Percentiles rank a stretch among this genome's conserved stretches.
Evolutionary conservation across 1,139 yeast species (phyloP).

Genomic region (Sugiyamaella novakii): DNA sequence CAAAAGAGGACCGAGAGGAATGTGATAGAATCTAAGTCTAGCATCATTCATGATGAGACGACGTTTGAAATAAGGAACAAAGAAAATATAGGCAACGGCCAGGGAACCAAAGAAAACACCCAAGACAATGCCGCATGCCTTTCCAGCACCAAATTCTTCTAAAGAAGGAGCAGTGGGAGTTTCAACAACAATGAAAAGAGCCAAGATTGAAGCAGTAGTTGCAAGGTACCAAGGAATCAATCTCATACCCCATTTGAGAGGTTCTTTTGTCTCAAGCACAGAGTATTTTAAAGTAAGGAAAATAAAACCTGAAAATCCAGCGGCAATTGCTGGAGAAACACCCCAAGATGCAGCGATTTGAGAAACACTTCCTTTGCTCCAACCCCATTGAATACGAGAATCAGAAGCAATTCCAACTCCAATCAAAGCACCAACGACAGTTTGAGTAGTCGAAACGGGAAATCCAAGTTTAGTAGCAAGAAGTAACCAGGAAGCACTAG

Average conservation of each 20-base stretch:
- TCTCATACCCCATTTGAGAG: constrained; percentile 57
- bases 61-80: constrained; percentile 66
- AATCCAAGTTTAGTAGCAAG: constrained; percentile 67
- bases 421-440: constrained; percentile 75
- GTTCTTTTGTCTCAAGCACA: constrained; percentile 61
- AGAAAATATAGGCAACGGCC: constrained; percentile 54
- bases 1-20: constrained; percentile 59
- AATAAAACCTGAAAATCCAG: constrained; percentile 59
- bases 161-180: constrained; percentile 30
- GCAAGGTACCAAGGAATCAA: constrained; percentile 66
- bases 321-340: constrained; percentile 76
- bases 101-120: constrained; percentile 65
- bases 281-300: constrained; percentile 61
- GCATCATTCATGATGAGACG: constrained; percentile 65
- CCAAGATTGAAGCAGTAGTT: constrained; percentile 61
- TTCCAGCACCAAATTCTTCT: constrained; percentile 27
- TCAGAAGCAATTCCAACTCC: constrained; percentile 79
- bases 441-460: constrained; percentile 81
- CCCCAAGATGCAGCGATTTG: constrained; percentile 82
- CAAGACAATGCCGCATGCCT: constrained; percentile 46
- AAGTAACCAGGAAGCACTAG: constrained; percentile 73
- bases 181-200: constrained; percentile 51
- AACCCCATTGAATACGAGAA: constrained; percentile 66
- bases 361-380: constrained; percentile 60
- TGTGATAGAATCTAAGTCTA: constrained; percentile 63